Evolutionary conservation across 2,329 filamentous ascomycete genomes (phyloP).

Genomic region (Dothistroma septosporum): DNA sequence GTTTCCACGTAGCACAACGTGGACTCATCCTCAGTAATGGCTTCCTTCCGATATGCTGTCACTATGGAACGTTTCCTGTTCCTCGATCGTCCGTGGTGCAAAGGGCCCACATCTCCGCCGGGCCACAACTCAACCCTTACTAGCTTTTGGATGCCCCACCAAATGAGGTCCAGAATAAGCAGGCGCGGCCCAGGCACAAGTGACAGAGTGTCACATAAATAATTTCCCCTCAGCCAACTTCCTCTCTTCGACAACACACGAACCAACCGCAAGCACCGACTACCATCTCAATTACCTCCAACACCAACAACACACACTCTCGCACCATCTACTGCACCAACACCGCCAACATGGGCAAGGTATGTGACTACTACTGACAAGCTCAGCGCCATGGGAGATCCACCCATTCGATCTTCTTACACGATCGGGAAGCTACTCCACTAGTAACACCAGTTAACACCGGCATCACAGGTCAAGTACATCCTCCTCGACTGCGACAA

Average conservation of each 20-base stretch:
- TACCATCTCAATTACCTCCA: constrained; percentile 4
- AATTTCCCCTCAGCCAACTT: background rate
- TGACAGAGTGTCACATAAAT: background rate
- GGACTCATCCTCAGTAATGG: background rate
- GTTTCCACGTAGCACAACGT: background rate
- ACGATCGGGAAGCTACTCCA: constrained; percentile 5
- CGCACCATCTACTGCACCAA: constrained; percentile 1
- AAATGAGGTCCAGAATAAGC: background rate
- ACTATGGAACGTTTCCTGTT: constrained; percentile 1
- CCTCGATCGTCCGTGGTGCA: constrained; percentile 4
- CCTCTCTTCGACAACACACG: constrained; percentile 2
- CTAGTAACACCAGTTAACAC: constrained; percentile 3
- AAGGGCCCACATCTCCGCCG: background rate
- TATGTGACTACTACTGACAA: constrained; percentile 14
- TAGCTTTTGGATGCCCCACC: background rate
- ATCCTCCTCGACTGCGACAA: constrained; percentile 65
- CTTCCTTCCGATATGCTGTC: constrained; percentile 5
- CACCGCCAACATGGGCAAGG: constrained; percentile 28
- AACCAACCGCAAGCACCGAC: background rate
- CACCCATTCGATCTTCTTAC: background rate
- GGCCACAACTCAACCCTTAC: background rate
- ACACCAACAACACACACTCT: constrained; percentile 5
- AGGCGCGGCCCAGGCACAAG: constrained; percentile 1
- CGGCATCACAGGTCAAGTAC: constrained; percentile 40
- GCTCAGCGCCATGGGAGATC: constrained; percentile 4